Percentiles rank a stretch among this genome's conserved stretches.
phyloP scores from a whole-genome alignment of 495 filamentous ascomycete genomes.

The Penicillium desertorum region DNA sequence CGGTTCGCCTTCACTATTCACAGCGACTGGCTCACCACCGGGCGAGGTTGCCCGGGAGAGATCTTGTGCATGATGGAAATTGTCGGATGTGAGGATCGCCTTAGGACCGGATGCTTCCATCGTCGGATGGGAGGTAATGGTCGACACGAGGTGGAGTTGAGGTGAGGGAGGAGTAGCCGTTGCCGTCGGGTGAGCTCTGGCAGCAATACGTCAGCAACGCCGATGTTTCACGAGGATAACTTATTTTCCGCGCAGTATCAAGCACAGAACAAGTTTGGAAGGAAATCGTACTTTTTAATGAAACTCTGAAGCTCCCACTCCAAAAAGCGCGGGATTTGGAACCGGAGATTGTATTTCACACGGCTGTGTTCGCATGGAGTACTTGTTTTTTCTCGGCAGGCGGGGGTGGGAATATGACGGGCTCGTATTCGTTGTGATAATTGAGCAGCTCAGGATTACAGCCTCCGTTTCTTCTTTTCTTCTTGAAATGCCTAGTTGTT shows the following conservation, averaged over 20 bases:
- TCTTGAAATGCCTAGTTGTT: conserved; percentile 3
- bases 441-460: neutral
- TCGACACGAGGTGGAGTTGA: conserved; percentile 26
- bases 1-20: conserved; percentile 53
- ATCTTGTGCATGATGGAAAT: conserved; percentile 50
- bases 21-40: conserved; percentile 57
- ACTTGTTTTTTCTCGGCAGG: conserved; percentile 5
- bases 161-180: conserved; percentile 22
- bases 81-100: conserved; percentile 46
- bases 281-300: conserved; percentile 15
- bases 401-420: conserved; percentile 3
- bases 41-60: conserved; percentile 66
- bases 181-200: conserved; percentile 36
- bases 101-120: conserved; percentile 44
- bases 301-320: conserved; percentile 23
- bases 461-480: neutral
- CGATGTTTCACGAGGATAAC: conserved; percentile 9
- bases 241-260: neutral
- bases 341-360: conserved; percentile 32
- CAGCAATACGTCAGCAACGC: conserved; percentile 29
- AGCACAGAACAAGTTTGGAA: neutral
- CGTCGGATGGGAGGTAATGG: conserved; percentile 21
- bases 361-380: conserved; percentile 36
- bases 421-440: neutral
- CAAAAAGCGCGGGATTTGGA: conserved; percentile 24